These are phyloP conservation scores for Hansenula anomala DNA, from an alignment of 1,139 yeast species.

Conservation along the genomic window DNA sequence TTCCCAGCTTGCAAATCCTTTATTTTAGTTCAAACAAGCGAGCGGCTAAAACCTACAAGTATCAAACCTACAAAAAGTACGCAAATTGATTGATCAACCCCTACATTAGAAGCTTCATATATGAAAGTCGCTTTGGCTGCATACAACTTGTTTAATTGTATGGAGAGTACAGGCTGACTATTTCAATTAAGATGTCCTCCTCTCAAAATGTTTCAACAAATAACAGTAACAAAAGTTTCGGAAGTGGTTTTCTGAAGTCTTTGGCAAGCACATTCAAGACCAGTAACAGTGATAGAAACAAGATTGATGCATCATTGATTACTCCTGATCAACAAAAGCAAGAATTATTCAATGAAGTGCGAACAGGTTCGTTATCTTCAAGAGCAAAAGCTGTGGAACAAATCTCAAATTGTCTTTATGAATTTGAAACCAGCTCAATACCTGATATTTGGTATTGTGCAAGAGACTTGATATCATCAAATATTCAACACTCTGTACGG, in stretches of 20 bases:
- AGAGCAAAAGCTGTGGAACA: conserved; percentile 49
- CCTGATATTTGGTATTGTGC: conserved; percentile 78
- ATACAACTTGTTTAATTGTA: no score
- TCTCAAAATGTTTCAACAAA: neutral
- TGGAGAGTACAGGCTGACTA: no score
- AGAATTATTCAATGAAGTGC: conserved; percentile 24
- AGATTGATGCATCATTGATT: conserved; percentile 18
- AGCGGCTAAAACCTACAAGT: no score
- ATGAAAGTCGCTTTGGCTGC: no score
- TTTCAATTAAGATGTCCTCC: neutral
- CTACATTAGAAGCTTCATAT: no score
- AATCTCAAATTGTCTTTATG: conserved; percentile 46
- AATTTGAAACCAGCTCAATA: conserved; percentile 51
- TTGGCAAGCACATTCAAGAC: conserved; percentile 47
- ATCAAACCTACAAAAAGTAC: no score
- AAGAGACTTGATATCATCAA: conserved; percentile 45
- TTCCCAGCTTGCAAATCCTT: no score
- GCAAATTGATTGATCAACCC: no score
- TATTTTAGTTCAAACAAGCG: no score
- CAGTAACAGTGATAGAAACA: conserved; percentile 23
- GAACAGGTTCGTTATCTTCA: conserved; percentile 42
- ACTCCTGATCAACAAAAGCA: conserved; percentile 14
- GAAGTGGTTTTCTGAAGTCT: conserved; percentile 38
- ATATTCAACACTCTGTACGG: conserved; percentile 40
- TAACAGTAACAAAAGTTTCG: neutral